These are phyloP conservation scores for Auricularia sp. DNA, from an alignment of 768 basidiomycete genomes.

Conservation along the genomic window DNA sequence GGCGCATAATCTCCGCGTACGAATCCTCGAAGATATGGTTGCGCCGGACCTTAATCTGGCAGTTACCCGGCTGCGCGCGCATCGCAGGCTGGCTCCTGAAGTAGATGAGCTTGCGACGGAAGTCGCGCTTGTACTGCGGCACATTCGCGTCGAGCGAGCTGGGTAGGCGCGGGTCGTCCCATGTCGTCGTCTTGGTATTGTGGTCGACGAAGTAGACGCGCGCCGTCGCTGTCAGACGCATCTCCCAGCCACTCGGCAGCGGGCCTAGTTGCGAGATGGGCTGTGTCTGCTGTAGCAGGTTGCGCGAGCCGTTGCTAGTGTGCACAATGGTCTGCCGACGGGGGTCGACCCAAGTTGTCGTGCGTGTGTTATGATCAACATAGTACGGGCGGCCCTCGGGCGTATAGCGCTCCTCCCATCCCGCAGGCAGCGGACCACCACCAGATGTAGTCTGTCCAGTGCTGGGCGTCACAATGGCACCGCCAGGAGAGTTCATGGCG, in stretches of 20 bases:
- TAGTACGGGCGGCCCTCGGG: conserved; percentile 98
- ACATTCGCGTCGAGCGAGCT: conserved; percentile 94
- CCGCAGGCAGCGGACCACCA: conserved; percentile 81
- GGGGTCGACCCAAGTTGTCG: conserved; percentile 99
- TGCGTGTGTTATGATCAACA: conserved; percentile 98
- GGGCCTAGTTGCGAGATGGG: conserved; percentile 96
- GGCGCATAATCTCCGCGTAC: conserved; percentile 99
- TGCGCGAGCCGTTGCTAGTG: conserved; percentile 51
- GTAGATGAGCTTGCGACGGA: conserved; percentile 97
- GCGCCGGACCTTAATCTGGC: conserved; percentile 95
- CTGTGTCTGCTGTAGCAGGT: conserved; percentile 76
- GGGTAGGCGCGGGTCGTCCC: conserved; percentile 94
- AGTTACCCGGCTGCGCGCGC: conserved; percentile 96
- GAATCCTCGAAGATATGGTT: conserved; percentile 99
- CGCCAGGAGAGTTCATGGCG: conserved; percentile 26
- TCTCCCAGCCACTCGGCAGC: conserved; percentile 97
- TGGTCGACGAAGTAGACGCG: conserved; percentile 99
- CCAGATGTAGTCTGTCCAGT: conserved; percentile 52
- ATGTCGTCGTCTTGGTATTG: conserved; percentile 99
- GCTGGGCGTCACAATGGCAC: conserved; percentile 27
- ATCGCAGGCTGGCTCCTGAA: conserved; percentile 98
- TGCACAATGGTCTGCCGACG: conserved; percentile 92
- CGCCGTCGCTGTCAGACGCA: conserved; percentile 96
- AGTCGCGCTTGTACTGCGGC: conserved; percentile 99
- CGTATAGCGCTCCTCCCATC: conserved; percentile 98